phyloP scores from a whole-genome alignment of 257 asterid species.

The Gentiana macrophylla region DNA sequence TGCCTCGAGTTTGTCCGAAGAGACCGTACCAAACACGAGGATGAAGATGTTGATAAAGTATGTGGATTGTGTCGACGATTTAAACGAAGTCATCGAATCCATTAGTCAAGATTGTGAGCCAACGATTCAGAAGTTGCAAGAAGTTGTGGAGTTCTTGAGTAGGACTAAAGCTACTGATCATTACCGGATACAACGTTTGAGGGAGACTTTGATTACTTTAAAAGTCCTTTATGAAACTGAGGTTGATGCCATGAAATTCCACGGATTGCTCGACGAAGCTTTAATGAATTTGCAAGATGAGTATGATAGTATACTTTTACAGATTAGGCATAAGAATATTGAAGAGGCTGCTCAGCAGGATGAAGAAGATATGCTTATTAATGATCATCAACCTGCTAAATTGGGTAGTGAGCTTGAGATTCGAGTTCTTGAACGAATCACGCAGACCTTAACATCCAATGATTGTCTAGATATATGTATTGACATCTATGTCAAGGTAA shows the following conservation, averaged over 20 bases:
- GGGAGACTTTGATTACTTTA: constrained; percentile 57
- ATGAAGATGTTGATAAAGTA: constrained; percentile 41
- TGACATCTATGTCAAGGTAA: constrained; percentile 68
- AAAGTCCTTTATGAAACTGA: constrained; percentile 57
- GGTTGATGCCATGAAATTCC: constrained; percentile 65
- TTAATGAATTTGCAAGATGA: constrained; percentile 79
- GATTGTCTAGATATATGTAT: constrained; percentile 80
- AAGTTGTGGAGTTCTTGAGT: constrained; percentile 81
- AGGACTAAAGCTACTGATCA: constrained; percentile 78
- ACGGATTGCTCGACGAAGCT: constrained; percentile 71
- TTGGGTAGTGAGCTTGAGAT: constrained; percentile 53
- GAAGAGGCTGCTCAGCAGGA: constrained; percentile 12
- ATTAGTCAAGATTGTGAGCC: constrained; percentile 58
- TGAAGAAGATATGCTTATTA: constrained; percentile 7
- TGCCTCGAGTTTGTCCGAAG: constrained; percentile 28
- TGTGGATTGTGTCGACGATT: constrained; percentile 40
- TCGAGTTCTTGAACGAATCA: constrained; percentile 46
- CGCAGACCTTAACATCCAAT: constrained; percentile 47
- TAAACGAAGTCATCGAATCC: constrained; percentile 32
- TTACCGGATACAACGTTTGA: constrained; percentile 41
- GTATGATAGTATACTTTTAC: constrained; percentile 48
- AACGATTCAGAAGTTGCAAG: constrained; percentile 67
- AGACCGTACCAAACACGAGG: constrained; percentile 28
- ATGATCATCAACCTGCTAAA: constrained; percentile 2
- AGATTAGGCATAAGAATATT: constrained; percentile 33